phyloP scores from a whole-genome alignment of 2,329 filamentous ascomycete genomes.

The Helotiales sp. region DNA sequence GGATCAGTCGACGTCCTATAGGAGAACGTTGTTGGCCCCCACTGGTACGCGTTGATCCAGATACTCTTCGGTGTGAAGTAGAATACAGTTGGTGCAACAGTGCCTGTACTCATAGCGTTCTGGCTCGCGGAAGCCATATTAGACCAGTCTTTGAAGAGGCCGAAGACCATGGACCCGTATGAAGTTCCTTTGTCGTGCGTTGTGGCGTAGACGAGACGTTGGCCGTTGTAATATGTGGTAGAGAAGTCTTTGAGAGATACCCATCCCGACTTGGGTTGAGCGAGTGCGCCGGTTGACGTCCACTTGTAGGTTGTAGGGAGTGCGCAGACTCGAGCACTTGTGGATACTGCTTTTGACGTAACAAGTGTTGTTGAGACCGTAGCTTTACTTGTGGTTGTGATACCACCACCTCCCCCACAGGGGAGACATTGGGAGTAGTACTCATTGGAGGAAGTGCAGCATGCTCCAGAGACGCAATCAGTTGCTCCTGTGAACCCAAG shows the following conservation, averaged over 20 bases:
- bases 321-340: slow-evolving; percentile 45
- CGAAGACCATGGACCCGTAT: slow-evolving; percentile 65
- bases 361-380: not conserved
- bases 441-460: slow-evolving; percentile 6
- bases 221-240: slow-evolving; percentile 56
- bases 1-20: slow-evolving; percentile 65
- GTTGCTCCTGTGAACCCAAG: slow-evolving; percentile 2
- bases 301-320: slow-evolving; percentile 62
- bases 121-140: slow-evolving; percentile 58
- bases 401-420: not conserved
- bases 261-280: slow-evolving; percentile 58
- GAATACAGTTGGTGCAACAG: slow-evolving; percentile 67
- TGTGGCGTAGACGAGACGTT: slow-evolving; percentile 66
- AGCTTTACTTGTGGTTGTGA: not conserved
- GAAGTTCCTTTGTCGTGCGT: slow-evolving; percentile 48
- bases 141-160: slow-evolving; percentile 57
- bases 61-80: slow-evolving; percentile 64
- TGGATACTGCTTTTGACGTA: not conserved
- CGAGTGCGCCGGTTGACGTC: slow-evolving; percentile 57
- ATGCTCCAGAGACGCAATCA: slow-evolving; percentile 6
- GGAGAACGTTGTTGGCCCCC: slow-evolving; percentile 63
- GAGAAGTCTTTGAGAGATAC: slow-evolving; percentile 68
- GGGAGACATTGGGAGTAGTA: slow-evolving; percentile 13
- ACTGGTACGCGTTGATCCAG: slow-evolving; percentile 72
- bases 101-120: slow-evolving; percentile 51